Conservation (phyloP, 352 stramenopile species). For the Phytophthora niederhauseri region DNA sequence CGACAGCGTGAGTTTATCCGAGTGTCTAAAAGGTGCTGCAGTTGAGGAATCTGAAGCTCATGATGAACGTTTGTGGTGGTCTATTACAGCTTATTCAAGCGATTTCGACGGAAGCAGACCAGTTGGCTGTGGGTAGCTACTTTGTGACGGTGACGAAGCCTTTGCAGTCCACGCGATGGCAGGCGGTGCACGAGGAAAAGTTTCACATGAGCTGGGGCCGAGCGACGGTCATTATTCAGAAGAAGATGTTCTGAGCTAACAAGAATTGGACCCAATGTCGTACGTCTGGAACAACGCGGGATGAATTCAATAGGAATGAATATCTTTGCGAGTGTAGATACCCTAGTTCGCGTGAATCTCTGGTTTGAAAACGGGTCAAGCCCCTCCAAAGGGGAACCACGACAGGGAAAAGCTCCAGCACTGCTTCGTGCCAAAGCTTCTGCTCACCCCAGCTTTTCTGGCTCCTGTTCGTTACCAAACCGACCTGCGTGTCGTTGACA, state of each 20-base stretch:
- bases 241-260: slow-evolving; percentile 53
- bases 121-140: slow-evolving; percentile 53
- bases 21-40: neutral
- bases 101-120: slow-evolving; percentile 49
- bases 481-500: neutral
- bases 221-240: slow-evolving; percentile 68
- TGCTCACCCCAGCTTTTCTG: too few relatives aligned
- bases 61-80: neutral
- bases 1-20: slow-evolving; percentile 48
- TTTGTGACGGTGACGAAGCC: slow-evolving; percentile 70
- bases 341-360: too few relatives aligned
- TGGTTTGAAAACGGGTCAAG: too few relatives aligned
- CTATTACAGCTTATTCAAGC: slow-evolving; percentile 35
- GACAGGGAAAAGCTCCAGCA: too few relatives aligned
- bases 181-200: slow-evolving; percentile 64
- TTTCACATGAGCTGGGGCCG: slow-evolving; percentile 72
- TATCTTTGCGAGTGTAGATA: neutral
- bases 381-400: too few relatives aligned
- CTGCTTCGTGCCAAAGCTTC: too few relatives aligned
- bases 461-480: too few relatives aligned
- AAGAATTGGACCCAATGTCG: slow-evolving; percentile 2
- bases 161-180: slow-evolving; percentile 58
- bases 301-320: slow-evolving; percentile 10
- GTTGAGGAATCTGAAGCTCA: neutral
- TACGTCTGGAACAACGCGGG: neutral